Evolutionary conservation across 1,284 basidiomycete species (phyloP), one percentile per base, ranked within the genome.

Genomic region (Cutaneotrichosporon spelunceum): DNA sequence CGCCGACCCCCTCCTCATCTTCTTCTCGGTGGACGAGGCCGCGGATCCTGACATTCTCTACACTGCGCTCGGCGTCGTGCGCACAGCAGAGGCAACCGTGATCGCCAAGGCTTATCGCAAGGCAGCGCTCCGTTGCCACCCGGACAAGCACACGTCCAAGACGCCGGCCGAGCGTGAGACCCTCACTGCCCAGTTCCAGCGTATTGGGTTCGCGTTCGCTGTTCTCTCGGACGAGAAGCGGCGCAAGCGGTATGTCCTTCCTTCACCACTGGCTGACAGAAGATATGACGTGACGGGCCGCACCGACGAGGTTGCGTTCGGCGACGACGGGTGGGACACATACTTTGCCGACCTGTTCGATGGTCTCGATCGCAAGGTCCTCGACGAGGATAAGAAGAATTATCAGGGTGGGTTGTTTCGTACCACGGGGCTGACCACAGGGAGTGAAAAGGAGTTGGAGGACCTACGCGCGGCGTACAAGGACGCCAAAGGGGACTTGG

Each of bases 271-370:
- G 29, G 54, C 55, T 61, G 60, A 61, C 29, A 11, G 1, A 45
- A 79, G 76, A 42, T 95, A 94, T 71, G 91, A 95, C 70, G 80
- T 80, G 59, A 93, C 89, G 1, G 93, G 93, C 14, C 84, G 84
- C 66, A 94, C 93, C 4, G 86, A 88, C 68, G 91, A 95, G 71
- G 84, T 84, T 13, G 83, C 87, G 60, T 79, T 80, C 60, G 71
- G 65, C n/a, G 87, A 87, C 53, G 90, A 90, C 67, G 91, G 91
- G 5, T 97, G 93, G 93, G 90, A 92, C 68, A 84, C 88, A 19
- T 97, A 97, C 79, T 97, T 96, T 72, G 87, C 88, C 72, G 87
- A 88, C 60, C 79, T 96, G 69, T 96, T 92, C 67, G 88, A 94
- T 68, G 83, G 86, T 50, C 89, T 95, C 21, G 94, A 91, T 59